Base-by-base conservation (phyloP, 352 stramenopile genomes). In the Pythium plurisporium region DNA sequence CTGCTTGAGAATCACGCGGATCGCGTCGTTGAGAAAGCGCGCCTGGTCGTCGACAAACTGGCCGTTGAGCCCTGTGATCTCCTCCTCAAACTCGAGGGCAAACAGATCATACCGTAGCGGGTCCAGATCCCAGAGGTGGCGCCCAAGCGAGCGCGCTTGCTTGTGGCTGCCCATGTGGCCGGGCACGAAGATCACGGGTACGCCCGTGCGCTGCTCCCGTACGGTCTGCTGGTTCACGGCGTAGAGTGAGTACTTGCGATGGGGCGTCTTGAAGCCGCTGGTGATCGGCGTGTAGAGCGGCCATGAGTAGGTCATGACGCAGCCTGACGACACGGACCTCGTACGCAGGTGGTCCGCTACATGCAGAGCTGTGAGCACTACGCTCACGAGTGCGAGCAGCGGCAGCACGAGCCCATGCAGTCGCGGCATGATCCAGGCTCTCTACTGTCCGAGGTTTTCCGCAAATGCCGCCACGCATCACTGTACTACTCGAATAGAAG, bases 261-360 rank as follows among this genome's bases (percentile, higher is more conserved):
- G 80, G 2, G 61, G 15, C 55, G 53, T 6, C 67, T 70, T 61
- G 51, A 61, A 62, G 66, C 76, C 78, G 30, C 46, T 47, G 20
- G 17, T 19, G 38, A 91, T 67, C 25, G 54, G 67, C 57, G 81
- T 74, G 66, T 94, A 96, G 55, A 94, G 72, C 45, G 83, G 84
- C 72, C 75, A 87, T 19, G 83, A 94, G 67, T 87, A 93, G 40
- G 86, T 94, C 84, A 96, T 96, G 27, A 87, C 75, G 55, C 86
- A 96, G 30, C 50, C 47, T 15, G 79, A 89, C 25, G 63, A 55
- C 2, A 55, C 45, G 20, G 49, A 65, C 25, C 55, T 73, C 10
- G 65, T 72, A 51, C 68, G 41, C 48, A 63, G 33, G 0, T 87
- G 38, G 48, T 91, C 79, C 12, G 62, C 27, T 5, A 88, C 60